phyloP scores from a whole-genome alignment of 495 filamentous ascomycete species.

The Lophiotrema nucula region DNA sequence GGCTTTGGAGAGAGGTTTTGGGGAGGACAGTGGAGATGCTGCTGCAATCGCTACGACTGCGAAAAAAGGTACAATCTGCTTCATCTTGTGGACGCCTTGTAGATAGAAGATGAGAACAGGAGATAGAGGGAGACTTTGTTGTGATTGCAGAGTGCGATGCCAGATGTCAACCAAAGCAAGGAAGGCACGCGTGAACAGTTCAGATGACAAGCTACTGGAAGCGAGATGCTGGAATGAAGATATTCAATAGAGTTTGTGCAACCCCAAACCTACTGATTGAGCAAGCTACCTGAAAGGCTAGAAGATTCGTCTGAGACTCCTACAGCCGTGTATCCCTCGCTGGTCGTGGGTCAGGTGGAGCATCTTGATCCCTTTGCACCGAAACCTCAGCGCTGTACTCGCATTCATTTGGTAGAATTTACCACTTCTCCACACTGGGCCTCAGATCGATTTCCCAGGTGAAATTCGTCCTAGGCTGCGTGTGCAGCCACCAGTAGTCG shows the following conservation, averaged over 20 bases:
- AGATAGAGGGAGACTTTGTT: neutral
- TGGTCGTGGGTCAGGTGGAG: no score
- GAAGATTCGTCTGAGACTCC: no score
- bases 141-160: neutral
- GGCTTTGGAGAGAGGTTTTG: neutral
- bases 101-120: neutral
- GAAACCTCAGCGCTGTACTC: neutral
- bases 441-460: constrained; percentile 84
- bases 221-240: neutral
- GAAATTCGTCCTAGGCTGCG: constrained; percentile 75
- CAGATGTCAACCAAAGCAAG: neutral
- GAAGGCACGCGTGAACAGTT: neutral
- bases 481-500: constrained; percentile 83
- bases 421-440: constrained; percentile 76
- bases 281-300: neutral
- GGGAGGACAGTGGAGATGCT: neutral
- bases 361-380: no score
- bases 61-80: neutral
- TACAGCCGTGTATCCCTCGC: no score
- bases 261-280: neutral
- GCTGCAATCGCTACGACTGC: neutral
- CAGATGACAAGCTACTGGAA: neutral
- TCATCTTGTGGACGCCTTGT: neutral
- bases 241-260: neutral
- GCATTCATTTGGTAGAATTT: constrained; percentile 8